Percentiles rank a stretch among this genome's conserved stretches.
Conservation (phyloP, 805 yeast species). For the Candida manassasensis region DNA sequence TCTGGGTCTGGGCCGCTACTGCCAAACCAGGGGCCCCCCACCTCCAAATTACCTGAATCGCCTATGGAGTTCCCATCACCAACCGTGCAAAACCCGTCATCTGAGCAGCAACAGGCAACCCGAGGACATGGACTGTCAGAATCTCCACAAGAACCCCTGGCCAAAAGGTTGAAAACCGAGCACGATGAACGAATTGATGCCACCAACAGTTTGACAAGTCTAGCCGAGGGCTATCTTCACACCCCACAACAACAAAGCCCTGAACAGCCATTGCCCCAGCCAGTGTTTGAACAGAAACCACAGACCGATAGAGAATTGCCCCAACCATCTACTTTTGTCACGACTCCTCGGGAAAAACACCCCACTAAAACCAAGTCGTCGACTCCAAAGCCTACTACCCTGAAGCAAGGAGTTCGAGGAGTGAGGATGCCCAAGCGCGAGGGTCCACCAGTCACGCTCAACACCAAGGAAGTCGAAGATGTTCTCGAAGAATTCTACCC, state of each 20-base stretch:
- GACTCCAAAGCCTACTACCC: neutral
- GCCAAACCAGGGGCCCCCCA: too few relatives aligned
- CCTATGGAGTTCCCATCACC: neutral
- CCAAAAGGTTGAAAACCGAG: conserved; percentile 6
- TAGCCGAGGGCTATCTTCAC: neutral
- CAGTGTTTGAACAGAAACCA: too few relatives aligned
- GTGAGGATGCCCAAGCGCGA: neutral
- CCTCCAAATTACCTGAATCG: too few relatives aligned
- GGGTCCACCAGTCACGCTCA: conserved; percentile 10
- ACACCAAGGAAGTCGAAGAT: conserved; percentile 17
- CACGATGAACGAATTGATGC: conserved; percentile 3
- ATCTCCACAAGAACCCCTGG: conserved; percentile 3
- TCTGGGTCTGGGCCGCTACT: too few relatives aligned
- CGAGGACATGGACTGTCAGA: neutral
- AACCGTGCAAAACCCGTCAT: neutral
- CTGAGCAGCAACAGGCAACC: neutral
- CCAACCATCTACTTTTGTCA: too few relatives aligned
- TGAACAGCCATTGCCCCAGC: neutral
- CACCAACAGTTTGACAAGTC: conserved; percentile 2
- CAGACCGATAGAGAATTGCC: too few relatives aligned
- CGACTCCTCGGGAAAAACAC: too few relatives aligned
- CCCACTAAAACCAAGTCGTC: too few relatives aligned
- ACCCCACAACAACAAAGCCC: neutral
- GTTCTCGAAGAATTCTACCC: conserved; percentile 26
- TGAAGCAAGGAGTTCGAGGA: neutral